Evolutionary conservation across 2,329 filamentous ascomycete genomes (phyloP), one percentile per base, ranked within the genome.

Genomic region (Neoascochyta sp.): DNA sequence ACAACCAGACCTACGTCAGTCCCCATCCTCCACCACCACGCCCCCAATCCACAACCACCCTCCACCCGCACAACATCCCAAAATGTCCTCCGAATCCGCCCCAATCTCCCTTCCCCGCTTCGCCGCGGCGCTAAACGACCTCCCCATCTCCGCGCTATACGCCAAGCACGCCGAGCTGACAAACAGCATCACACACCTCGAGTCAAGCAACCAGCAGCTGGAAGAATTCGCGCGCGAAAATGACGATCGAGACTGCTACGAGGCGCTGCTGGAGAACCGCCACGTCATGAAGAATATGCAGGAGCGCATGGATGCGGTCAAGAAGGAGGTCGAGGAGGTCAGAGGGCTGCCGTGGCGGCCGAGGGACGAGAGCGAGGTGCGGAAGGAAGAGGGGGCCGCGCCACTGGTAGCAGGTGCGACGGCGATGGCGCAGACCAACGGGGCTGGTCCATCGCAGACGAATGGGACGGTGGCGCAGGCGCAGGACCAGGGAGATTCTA

Each of bases 101-200:
- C 81, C 81, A 36, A 86, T 86, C 54, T 64, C 73, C 24, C 67
- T 78, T 15, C 60, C 68, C 11, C 75, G 74, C 55, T 86, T 86
- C 67, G 76, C 80, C 53, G 67, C 70, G 39, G 84, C 84, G 14
- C 71, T 89, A 45, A 68, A 73, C 44, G 75, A 80, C 38, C 78
- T 89, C 33, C 76, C 82, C 22, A 59, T 81, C 44, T 71, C 75
- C 41, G 74, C 74, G 34, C 78, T 89, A 5, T 80, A 83, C 63
- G 71, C 83, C 62, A 88, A 88, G 64, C 76, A 82, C 36, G 75
- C 83, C 54, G 85, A 89, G 61, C 72, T 89, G 40, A 78, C 76
- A 57, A 88, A 87, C 72, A 78, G 73, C 48, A 81, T 88, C 54
- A 72, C 75, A 14, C 83, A 89, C 62, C 78, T 89, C 15, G 75